Evolutionary conservation across 2,329 filamentous ascomycete genomes (phyloP).

Genomic region (Colletotrichum navitas): DNA sequence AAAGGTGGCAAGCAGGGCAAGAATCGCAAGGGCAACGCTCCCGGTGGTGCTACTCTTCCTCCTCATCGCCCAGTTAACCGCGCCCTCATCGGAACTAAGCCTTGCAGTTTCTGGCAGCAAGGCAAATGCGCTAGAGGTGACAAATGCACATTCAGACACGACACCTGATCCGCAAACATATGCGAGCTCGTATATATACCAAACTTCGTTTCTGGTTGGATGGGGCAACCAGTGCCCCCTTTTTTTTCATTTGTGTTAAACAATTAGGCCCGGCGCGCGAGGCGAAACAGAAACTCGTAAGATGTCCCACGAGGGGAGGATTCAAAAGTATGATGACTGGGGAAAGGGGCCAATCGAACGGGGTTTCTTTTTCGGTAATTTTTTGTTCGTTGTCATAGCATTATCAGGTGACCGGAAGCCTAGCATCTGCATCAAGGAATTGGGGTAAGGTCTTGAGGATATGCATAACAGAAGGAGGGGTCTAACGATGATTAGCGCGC

Average conservation of each 20-base stretch:
- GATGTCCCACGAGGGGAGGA: background rate
- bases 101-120: conserved; percentile 78
- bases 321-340: background rate
- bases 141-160: conserved; percentile 80
- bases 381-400: conserved; percentile 34
- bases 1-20: conserved; percentile 52
- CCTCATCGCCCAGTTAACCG: conserved; percentile 64
- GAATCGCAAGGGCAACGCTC: conserved; percentile 54
- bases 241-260: conserved; percentile 19
- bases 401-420: conserved; percentile 12
- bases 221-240: background rate
- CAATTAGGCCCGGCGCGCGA: background rate
- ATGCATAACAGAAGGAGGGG: conserved; percentile 20
- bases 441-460: conserved; percentile 5
- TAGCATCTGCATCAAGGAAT: conserved; percentile 36
- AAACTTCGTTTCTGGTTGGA: conserved; percentile 6
- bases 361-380: background rate
- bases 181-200: conserved; percentile 12
- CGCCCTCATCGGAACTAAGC: conserved; percentile 73
- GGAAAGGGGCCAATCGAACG: background rate
- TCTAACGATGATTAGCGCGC: conserved; percentile 3
- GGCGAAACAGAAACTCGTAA: conserved; percentile 7
- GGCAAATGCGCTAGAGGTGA: conserved; percentile 80
- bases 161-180: conserved; percentile 48
- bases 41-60: conserved; percentile 49